Conservation (phyloP, 768 basidiomycete genomes). For the Hirschioporus abietinus region DNA sequence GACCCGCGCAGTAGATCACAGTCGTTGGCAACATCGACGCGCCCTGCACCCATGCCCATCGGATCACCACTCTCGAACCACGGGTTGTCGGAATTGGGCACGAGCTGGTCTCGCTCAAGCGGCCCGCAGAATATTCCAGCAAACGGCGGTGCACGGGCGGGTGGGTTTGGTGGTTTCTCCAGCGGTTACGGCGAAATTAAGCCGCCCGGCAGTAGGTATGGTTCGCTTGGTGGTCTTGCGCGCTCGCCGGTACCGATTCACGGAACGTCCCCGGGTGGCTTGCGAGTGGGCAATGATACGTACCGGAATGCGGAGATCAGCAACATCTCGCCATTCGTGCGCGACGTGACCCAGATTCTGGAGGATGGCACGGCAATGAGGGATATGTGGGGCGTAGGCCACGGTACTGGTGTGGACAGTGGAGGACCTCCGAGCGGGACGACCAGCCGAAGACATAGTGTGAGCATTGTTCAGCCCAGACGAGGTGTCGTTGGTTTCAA, state of each 20-base stretch:
- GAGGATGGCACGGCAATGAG: constrained; percentile 70
- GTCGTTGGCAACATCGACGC: constrained; percentile 56
- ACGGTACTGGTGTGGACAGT: constrained; percentile 36
- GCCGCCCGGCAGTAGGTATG: constrained; percentile 64
- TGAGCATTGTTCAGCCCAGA: constrained; percentile 75
- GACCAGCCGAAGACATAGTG: constrained; percentile 77
- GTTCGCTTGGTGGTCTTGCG: constrained; percentile 50
- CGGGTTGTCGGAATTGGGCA: constrained; percentile 48
- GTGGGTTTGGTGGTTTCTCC: not conserved
- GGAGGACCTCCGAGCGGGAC: constrained; percentile 57
- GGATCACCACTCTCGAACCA: constrained; percentile 42
- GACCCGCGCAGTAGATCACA: constrained; percentile 72
- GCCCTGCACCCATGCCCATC: constrained; percentile 48
- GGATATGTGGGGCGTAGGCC: constrained; percentile 66
- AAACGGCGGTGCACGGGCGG: constrained; percentile 16
- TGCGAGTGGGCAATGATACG: constrained; percentile 38
- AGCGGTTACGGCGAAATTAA: constrained; percentile 55
- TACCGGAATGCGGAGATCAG: constrained; percentile 32
- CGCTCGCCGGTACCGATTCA: constrained; percentile 51
- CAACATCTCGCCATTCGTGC: constrained; percentile 82
- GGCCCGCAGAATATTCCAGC: constrained; percentile 53
- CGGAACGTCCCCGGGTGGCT: constrained; percentile 42
- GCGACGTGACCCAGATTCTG: constrained; percentile 74
- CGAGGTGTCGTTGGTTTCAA: constrained; percentile 63
- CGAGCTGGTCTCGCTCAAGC: constrained; percentile 42